Base-by-base conservation (phyloP, 2,329 filamentous ascomycete species). In the Clarireedia paspali region DNA sequence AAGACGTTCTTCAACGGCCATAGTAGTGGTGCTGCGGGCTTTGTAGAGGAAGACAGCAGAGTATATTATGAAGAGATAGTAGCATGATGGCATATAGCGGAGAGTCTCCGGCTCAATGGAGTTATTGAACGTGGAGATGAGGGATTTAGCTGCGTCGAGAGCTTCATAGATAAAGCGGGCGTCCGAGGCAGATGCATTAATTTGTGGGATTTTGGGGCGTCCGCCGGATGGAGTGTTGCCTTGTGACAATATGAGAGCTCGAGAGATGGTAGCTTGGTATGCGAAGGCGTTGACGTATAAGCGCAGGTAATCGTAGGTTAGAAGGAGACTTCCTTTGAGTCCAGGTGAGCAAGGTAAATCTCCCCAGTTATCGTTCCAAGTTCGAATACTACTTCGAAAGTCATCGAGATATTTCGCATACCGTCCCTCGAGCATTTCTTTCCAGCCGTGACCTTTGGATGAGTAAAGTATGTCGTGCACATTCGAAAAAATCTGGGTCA, bases 331-430 rank as follows among this genome's bases (percentile, higher is more conserved):
- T 3, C 82, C 81, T 66, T 87, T 87, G 60, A 88, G 78, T 5
- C 81, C 79, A 1, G 81, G 76, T 1, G 84, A 85, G 81, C 85
- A 88, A 44, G 78, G 80, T 27, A 87, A 68, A 2, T 79, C 81
- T 1, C 84, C 84, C 84, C 85, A 88, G 1, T 81, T 78, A 45
- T 82, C 80, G 62, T 88, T 87, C 85, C 86, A 89, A 47, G 81
- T 81, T 55, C 85, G 78, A 10, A 88, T 84, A 2, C 84, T 83
- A 1, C 79, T 77, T 3, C 85, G 79, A 61, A 88, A 88, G 64
- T 89, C 86, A 62, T 89, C 86, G 59, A 89, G 84, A 61, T 88
- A 88, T 65, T 88, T 84, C 59, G 88, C 85, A 65, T 88, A 88
- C 62, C 87, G 82, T 1, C 85, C 85, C 64, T 83, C 83, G 27